Evolutionary conservation across 2,329 filamentous ascomycete species (phyloP).

Genomic region (Pseudocercospora pini-densiflorae): DNA sequence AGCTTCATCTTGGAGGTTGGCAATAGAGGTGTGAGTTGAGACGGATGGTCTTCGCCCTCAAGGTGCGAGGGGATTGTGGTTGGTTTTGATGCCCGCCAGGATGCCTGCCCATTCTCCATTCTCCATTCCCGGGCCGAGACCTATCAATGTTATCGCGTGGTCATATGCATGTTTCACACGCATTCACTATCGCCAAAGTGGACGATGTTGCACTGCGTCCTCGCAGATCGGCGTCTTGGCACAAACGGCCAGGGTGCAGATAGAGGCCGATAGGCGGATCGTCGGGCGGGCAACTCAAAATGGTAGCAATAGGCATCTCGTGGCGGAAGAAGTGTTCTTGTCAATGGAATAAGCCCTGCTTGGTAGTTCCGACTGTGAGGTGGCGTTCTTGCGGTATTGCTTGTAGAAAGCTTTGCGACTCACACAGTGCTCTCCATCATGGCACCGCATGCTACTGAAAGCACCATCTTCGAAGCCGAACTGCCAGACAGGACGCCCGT

Average conservation of each 20-base stretch:
- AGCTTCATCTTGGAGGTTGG: slow-evolving; percentile 17
- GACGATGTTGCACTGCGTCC: slow-evolving; percentile 6
- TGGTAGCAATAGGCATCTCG: slow-evolving; percentile 8
- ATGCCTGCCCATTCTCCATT: background rate
- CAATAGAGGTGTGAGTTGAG: background rate
- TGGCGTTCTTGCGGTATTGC: background rate
- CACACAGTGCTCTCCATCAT: slow-evolving; percentile 13
- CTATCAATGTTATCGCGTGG: slow-evolving; percentile 14
- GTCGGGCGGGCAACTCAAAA: slow-evolving; percentile 14
- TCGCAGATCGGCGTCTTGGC: slow-evolving; percentile 12
- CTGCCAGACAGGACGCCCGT: background rate
- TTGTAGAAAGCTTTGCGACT: background rate
- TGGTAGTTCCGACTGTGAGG: background rate
- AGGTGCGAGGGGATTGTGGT: background rate
- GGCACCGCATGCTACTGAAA: slow-evolving; percentile 27
- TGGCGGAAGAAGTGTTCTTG: slow-evolving; percentile 8
- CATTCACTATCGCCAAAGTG: slow-evolving; percentile 11
- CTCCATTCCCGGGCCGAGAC: background rate
- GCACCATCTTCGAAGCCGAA: background rate
- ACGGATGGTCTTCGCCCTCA: background rate
- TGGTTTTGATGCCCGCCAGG: background rate
- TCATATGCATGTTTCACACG: slow-evolving; percentile 9
- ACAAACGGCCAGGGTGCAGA: background rate
- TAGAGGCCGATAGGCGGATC: slow-evolving; percentile 16
- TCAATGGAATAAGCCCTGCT: slow-evolving; percentile 3